Percentiles rank a stretch among this genome's conserved stretches.
These are phyloP conservation scores for Macrolepiota fuliginosa DNA, from an alignment of 768 basidiomycete genomes.

Conservation along the genomic window DNA sequence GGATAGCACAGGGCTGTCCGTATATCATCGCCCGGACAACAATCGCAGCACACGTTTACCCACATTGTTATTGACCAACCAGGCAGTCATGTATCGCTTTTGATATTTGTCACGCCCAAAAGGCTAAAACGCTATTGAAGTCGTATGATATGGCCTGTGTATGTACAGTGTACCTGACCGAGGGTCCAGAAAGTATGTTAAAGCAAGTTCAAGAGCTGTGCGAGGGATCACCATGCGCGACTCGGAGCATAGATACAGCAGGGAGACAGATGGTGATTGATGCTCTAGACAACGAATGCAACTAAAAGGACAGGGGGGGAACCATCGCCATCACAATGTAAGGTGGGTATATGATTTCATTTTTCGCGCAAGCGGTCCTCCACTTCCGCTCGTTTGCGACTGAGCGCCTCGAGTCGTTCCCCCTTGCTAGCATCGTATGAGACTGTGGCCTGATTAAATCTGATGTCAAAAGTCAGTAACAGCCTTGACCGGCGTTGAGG, in stretches of 20 bases:
- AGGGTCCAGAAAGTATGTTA: neutral
- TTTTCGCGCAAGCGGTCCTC: conserved; percentile 64
- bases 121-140: neutral
- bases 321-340: neutral
- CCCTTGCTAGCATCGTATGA: conserved; percentile 88
- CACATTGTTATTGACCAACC: too few species aligned
- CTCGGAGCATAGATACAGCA: neutral
- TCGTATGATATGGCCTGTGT: neutral
- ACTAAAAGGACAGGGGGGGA: neutral
- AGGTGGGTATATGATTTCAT: neutral
- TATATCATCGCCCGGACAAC: neutral
- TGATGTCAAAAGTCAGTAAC: conserved; percentile 24
- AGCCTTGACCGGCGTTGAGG: neutral
- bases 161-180: neutral
- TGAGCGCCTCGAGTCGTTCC: conserved; percentile 75
- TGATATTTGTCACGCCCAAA: neutral
- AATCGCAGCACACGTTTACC: neutral
- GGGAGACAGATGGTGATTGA: too few species aligned
- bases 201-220: neutral
- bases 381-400: conserved; percentile 61
- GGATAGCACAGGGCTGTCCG: neutral
- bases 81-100: neutral
- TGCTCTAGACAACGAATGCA: neutral
- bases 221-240: neutral
- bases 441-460: conserved; percentile 81